Conservation (phyloP, 805 yeast species). For the Myxozyma vanderwaltii region DNA sequence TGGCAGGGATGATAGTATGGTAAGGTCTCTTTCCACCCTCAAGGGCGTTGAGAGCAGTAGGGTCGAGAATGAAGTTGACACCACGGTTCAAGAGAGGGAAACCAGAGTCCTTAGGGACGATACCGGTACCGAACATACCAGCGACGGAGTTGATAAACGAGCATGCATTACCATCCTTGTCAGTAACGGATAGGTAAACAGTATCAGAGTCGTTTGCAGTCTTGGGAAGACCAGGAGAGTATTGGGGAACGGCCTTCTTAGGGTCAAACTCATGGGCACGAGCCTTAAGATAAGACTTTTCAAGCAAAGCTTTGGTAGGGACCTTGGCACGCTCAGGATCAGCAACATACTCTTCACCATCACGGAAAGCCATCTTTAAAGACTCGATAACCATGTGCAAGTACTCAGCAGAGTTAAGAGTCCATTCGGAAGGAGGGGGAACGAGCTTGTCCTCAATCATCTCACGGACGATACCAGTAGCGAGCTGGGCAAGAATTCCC, state of each 20-base stretch:
- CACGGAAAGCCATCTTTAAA: conserved; percentile 71
- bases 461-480: conserved; percentile 65
- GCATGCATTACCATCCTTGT: conserved; percentile 73
- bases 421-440: conserved; percentile 45
- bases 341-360: conserved; percentile 71
- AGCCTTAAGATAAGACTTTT: conserved; percentile 52
- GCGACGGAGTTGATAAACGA: conserved; percentile 78
- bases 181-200: conserved; percentile 66
- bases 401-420: conserved; percentile 71
- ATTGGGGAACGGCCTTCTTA: conserved; percentile 46
- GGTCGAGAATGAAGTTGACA: conserved; percentile 65
- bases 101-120: conserved; percentile 61
- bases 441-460: conserved; percentile 51
- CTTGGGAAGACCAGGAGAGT: conserved; percentile 56
- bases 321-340: conserved; percentile 52
- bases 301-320: conserved; percentile 49
- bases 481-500: conserved; percentile 72
- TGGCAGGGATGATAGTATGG: conserved; percentile 82
- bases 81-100: conserved; percentile 78
- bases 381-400: conserved; percentile 69
- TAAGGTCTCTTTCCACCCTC: conserved; percentile 75
- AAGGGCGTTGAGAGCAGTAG: conserved; percentile 58
- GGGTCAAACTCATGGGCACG: conserved; percentile 53
- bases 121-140: conserved; percentile 68
- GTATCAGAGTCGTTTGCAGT: conserved; percentile 65